Evolutionary conservation across 2,329 filamentous ascomycete genomes (phyloP), one percentile per base, ranked within the genome.

Genomic region (Tetracladium maxilliforme): DNA sequence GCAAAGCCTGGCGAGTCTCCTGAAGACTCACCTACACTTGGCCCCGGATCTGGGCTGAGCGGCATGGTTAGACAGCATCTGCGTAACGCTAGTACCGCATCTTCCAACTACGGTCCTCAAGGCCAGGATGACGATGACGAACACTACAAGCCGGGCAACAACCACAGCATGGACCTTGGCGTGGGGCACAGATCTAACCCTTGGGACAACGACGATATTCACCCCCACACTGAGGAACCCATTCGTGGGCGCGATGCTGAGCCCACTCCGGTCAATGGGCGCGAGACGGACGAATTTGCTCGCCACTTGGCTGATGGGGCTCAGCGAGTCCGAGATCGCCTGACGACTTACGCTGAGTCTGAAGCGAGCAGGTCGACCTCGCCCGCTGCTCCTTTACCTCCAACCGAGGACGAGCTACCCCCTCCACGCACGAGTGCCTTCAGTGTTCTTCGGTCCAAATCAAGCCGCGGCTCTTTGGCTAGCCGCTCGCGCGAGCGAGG

Each of bases 1-100:
- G n/a, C 36, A 40, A 14, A 31, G 50, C 10, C 19, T 12, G 9
- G 22, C 22, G 9, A 10, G 18, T 24, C 30, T n/a, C 26, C 54
- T 12, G 44, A 49, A 5, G 82, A 92, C 40, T 92, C 84, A 0
- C 84, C 86, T 1, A 92, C 82, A 0, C 54, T 93, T 6, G 78
- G 78, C 3, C 75, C 79, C 1, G 58, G 58, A 10, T 54, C 55
- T 11, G 83, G 81, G 2, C 58, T 94, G 10, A 87, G 76, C 40
- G 79, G 78, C 3, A 67, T 93, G 58, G 74, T 93, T 22, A 71
- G 78, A 16, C 76, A 86, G 33, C 90, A 95, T 55, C 55, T 95
- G 20, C 72, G 90, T 25, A 71, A 71, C 17, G 71, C 76, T 34
- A 95, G 87, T 51, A 76, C 75, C 30, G 65, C 71, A 10, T 95